Base-by-base conservation (phyloP, 1,284 basidiomycete species). In the Pseudozyma hubeiensis region DNA sequence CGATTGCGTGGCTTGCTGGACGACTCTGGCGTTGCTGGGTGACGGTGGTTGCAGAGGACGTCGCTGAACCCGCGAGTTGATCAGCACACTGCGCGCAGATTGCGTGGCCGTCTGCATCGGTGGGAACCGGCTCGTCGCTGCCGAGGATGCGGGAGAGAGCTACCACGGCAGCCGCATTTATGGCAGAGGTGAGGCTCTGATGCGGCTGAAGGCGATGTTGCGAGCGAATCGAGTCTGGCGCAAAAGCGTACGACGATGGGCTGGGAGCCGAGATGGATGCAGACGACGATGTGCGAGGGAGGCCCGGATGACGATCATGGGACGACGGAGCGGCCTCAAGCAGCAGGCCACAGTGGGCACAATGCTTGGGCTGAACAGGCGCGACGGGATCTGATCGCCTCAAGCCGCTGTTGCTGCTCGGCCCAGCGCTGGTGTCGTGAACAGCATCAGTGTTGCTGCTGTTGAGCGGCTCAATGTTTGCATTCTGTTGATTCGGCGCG, bases 211-310 rank as follows among this genome's bases (percentile, higher is more conserved):
- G 52, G 14, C 60, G 66, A 53, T 70, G 66, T n/a, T 60, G 55
- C 5, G 70, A 67, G 30, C 70, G 70, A 17, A 70, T 40, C 8
- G 58, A 64, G 31, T 69, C 66, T 19, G 72, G 72, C 5, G 72
- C 72, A 37, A 75, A 75, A 13, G 72, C 72, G 51, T 66, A 69
- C 14, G 72, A 75, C 0, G 72, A 75, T 0, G 72, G 72, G 31
- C 72, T 75, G 13, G 72, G 72, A 11, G 72, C 72, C 6, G 71
- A 55, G 7, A 66, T 39, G 19, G 71, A 74, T 30, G 62, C 48
- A 4, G 59, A 59, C 14, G 70, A 60, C 7, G 63, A 53, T 16
- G 67, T 53, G 14, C 51, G 63, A 29, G 51, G 48, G 17, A 56
- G 44, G 6, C 24, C 39, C 7, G 61, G 58, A 41, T 58, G 71